Conservation (phyloP, 1,139 yeast genomes). For the Saccharomycopsis hybrid region DNA sequence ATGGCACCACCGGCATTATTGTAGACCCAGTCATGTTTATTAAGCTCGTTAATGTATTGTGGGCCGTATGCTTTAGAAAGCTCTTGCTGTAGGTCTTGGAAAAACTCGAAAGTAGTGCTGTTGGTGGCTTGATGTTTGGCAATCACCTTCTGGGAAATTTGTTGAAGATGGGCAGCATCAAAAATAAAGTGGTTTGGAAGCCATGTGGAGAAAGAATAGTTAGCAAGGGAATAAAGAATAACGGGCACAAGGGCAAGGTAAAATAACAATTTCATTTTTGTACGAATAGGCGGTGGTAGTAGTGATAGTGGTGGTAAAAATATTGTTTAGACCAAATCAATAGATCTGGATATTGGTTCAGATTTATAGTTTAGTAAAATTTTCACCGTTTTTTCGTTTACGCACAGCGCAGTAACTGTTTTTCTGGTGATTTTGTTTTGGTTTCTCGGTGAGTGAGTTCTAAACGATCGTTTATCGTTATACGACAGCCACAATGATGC, state of each 20-base stretch:
- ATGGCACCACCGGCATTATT: constrained; percentile 98
- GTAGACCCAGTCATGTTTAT: constrained; percentile 84
- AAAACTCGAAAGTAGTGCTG: constrained; percentile 27
- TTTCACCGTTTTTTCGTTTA: too few species aligned
- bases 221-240: constrained; percentile 30
- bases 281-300: not conserved
- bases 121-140: constrained; percentile 26
- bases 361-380: too few species aligned
- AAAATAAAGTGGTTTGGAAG: constrained; percentile 63
- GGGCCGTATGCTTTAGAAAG: constrained; percentile 62
- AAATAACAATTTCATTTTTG: not conserved
- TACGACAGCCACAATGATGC: too few species aligned
- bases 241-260: not conserved
- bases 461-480: too few species aligned
- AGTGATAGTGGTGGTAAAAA: too few species aligned
- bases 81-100: constrained; percentile 54
- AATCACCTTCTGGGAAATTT: constrained; percentile 41
- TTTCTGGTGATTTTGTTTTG: too few species aligned
- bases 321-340: too few species aligned
- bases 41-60: constrained; percentile 58
- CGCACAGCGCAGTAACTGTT: too few species aligned
- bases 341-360: too few species aligned
- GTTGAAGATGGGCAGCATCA: constrained; percentile 41
- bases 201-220: constrained; percentile 51
- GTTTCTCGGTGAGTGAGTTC: too few species aligned